These are phyloP conservation scores for Darksidea phi DNA, from an alignment of 495 filamentous ascomycete species.

Conservation along the genomic window DNA sequence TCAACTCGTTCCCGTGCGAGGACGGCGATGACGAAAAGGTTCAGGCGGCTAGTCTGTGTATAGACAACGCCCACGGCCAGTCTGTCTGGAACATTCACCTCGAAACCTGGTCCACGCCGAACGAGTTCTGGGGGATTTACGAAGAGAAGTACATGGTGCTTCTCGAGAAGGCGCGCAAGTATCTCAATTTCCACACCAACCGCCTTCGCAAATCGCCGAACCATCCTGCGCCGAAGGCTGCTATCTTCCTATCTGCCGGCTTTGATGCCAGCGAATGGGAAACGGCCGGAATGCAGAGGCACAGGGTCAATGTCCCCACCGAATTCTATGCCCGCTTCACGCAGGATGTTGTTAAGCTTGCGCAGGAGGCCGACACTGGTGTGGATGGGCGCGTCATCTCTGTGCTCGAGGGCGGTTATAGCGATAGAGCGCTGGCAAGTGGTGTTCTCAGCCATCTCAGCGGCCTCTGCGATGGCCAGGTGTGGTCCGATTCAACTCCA, in stretches of 20 bases:
- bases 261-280: constrained; percentile 98
- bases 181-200: constrained; percentile 66
- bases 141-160: constrained; percentile 69
- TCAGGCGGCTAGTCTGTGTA: constrained; percentile 83
- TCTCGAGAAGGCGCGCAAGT: constrained; percentile 75
- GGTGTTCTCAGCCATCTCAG: constrained; percentile 86
- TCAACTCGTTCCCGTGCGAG: constrained; percentile 96
- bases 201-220: constrained; percentile 55
- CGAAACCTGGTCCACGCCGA: constrained; percentile 74
- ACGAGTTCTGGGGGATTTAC: constrained; percentile 88
- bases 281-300: constrained; percentile 85
- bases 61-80: constrained; percentile 89
- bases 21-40: constrained; percentile 84
- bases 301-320: constrained; percentile 91
- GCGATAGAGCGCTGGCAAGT: constrained; percentile 80
- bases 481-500: not conserved
- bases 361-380: constrained; percentile 73
- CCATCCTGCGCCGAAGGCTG: constrained; percentile 64
- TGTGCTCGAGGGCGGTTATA: constrained; percentile 94
- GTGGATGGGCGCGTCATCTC: constrained; percentile 85
- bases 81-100: constrained; percentile 96
- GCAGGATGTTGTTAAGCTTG: constrained; percentile 73
- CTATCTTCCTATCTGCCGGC: constrained; percentile 90
- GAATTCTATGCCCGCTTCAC: constrained; percentile 94
- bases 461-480: constrained; percentile 62